Evolutionary conservation across 2,329 filamentous ascomycete genomes (phyloP).

Genomic region (Nothopassalora personata): DNA sequence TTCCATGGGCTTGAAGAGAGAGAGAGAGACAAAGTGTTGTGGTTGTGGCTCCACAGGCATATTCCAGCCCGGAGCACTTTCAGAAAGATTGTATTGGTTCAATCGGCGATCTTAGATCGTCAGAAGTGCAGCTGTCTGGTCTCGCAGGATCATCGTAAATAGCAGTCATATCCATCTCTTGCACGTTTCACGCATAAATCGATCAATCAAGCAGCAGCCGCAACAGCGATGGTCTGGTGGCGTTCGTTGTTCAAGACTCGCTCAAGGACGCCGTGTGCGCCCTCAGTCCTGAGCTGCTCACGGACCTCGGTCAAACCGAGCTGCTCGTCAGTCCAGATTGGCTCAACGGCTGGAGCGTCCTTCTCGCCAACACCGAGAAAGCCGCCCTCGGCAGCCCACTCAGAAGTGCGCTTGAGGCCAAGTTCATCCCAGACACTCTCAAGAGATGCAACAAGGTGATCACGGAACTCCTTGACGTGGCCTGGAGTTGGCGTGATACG

Average conservation of each 20-base stretch:
- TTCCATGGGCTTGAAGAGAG: neutral
- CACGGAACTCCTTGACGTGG: slow-evolving; percentile 76
- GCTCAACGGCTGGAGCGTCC: slow-evolving; percentile 53
- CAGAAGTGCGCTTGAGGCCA: slow-evolving; percentile 83
- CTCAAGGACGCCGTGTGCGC: slow-evolving; percentile 44
- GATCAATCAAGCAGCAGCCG: slow-evolving; percentile 34
- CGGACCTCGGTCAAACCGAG: slow-evolving; percentile 67
- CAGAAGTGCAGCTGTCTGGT: neutral
- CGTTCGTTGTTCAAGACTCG: slow-evolving; percentile 44
- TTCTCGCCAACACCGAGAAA: slow-evolving; percentile 89
- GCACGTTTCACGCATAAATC: neutral
- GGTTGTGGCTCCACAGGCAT: slow-evolving; percentile 5
- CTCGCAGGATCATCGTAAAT: slow-evolving; percentile 5
- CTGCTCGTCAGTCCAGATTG: slow-evolving; percentile 91
- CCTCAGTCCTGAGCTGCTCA: slow-evolving; percentile 52
- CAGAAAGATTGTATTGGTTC: slow-evolving; percentile 8
- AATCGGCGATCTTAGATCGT: neutral
- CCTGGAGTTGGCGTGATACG: slow-evolving; percentile 94
- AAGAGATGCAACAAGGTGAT: slow-evolving; percentile 76
- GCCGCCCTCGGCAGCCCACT: slow-evolving; percentile 86
- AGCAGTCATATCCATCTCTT: neutral
- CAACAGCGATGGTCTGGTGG: slow-evolving; percentile 38
- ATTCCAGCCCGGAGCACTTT: slow-evolving; percentile 5
- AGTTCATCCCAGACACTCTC: slow-evolving; percentile 85
- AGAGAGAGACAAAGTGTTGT: neutral